A percentile compares a stretch with the other conserved stretches of the same genome.
phyloP scores from a whole-genome alignment of 2,329 filamentous ascomycete genomes.

The Pseudogymnoascus sp. region DNA sequence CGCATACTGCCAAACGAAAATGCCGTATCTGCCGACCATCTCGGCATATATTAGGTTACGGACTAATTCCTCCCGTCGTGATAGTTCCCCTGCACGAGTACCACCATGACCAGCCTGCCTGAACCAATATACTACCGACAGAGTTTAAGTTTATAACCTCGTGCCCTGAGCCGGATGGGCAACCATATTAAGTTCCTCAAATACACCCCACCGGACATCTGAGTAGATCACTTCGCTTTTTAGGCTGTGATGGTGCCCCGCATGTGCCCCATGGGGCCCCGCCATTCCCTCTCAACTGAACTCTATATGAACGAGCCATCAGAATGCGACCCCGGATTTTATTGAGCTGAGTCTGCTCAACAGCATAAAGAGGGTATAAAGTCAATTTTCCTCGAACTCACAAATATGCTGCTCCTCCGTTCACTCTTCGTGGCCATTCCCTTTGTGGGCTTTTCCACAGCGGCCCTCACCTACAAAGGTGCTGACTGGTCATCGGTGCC shows the following conservation, averaged over 20 bases:
- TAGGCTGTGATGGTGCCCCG: background rate
- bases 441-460: background rate
- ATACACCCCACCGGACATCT: background rate
- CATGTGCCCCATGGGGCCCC: background rate
- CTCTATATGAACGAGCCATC: background rate
- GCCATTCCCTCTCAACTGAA: background rate
- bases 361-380: background rate
- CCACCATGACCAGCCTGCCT: background rate
- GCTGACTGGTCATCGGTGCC: conserved; percentile 63
- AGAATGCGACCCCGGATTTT: background rate
- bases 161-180: background rate
- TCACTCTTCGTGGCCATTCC: background rate
- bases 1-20: background rate
- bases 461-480: conserved; percentile 52
- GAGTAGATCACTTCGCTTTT: background rate
- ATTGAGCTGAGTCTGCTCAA: background rate
- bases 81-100: background rate
- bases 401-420: conserved; percentile 3
- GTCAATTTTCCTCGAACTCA: background rate
- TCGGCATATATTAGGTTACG: background rate
- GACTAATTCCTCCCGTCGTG: background rate
- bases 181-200: conserved; percentile 1
- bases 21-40: background rate
- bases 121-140: background rate
- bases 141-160: background rate